A percentile compares a stretch with the other conserved stretches of the same genome.
Conservation (phyloP, 305 asterid species). For the Euphrasia arctica region DNA sequence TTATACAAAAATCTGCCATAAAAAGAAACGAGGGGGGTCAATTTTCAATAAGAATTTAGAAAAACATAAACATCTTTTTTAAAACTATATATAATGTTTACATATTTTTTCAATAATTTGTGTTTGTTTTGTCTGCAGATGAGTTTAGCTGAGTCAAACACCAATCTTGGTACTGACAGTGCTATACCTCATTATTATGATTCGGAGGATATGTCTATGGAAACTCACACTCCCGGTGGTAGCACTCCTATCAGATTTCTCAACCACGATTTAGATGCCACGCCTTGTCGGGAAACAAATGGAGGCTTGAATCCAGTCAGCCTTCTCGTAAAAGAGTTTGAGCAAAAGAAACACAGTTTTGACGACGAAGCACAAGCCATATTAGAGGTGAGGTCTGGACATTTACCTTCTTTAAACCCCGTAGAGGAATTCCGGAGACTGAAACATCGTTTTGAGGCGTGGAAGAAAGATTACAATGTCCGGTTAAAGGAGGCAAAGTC, state of each 20-base stretch:
- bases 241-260: constrained; percentile 50
- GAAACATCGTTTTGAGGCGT: constrained; percentile 55
- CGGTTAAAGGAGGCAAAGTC: constrained; percentile 68
- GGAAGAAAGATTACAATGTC: constrained; percentile 75
- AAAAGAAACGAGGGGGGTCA: not conserved
- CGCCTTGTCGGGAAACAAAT: constrained; percentile 37
- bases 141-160: constrained; percentile 69
- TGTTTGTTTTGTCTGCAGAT: constrained; percentile 38
- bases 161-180: constrained; percentile 43
- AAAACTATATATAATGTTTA: not conserved
- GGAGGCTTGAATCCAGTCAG: constrained; percentile 47
- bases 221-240: constrained; percentile 63
- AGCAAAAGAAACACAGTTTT: constrained; percentile 57
- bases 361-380: constrained; percentile 65
- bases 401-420: constrained; percentile 34
- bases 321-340: constrained; percentile 73
- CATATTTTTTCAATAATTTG: not conserved
- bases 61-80: not conserved
- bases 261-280: constrained; percentile 36
- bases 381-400: constrained; percentile 56
- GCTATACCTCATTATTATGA: constrained; percentile 41
- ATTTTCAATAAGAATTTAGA: too few species aligned
- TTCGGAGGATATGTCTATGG: constrained; percentile 67
- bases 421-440: constrained; percentile 58
- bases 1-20: not conserved